A percentile compares a stretch with the other conserved stretches of the same genome.
Conservation (phyloP, 2,329 filamentous ascomycete genomes). For the Cercospora sesami region DNA sequence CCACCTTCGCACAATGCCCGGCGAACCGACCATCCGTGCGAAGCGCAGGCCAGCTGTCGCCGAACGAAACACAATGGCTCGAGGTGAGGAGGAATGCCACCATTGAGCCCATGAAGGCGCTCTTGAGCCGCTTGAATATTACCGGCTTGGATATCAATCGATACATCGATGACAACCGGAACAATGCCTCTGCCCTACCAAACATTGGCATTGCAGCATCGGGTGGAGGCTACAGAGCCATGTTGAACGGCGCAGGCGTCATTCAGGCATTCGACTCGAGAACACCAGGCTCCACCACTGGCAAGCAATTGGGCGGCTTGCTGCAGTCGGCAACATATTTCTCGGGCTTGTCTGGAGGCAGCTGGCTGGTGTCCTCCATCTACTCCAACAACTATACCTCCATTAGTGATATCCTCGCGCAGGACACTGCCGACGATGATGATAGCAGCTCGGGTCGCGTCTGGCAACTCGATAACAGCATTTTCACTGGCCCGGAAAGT, state of each 20-base stretch:
- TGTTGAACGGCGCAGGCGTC: slow-evolving; percentile 79
- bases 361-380: slow-evolving; percentile 81
- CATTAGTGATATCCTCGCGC: slow-evolving; percentile 57
- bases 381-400: slow-evolving; percentile 77
- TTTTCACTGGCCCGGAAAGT: slow-evolving; percentile 59
- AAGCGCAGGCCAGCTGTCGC: slow-evolving; percentile 61
- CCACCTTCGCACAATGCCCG: slow-evolving; percentile 68
- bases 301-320: slow-evolving; percentile 74
- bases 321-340: slow-evolving; percentile 80
- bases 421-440: slow-evolving; percentile 27
- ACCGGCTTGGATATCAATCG: slow-evolving; percentile 70
- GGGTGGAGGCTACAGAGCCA: slow-evolving; percentile 82
- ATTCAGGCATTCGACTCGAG: slow-evolving; percentile 76
- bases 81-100: slow-evolving; percentile 69
- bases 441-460: slow-evolving; percentile 38
- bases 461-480: slow-evolving; percentile 65
- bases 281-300: slow-evolving; percentile 60
- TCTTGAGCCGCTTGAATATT: slow-evolving; percentile 72
- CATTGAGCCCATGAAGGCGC: slow-evolving; percentile 69
- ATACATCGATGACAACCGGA: slow-evolving; percentile 65
- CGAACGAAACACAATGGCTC: slow-evolving; percentile 73
- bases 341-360: slow-evolving; percentile 76
- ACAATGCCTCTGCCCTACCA: slow-evolving; percentile 59
- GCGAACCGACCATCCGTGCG: slow-evolving; percentile 68
- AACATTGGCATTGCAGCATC: slow-evolving; percentile 77